phyloP scores from a whole-genome alignment of 2,329 filamentous ascomycete genomes.

The Aspergillus tanneri region DNA sequence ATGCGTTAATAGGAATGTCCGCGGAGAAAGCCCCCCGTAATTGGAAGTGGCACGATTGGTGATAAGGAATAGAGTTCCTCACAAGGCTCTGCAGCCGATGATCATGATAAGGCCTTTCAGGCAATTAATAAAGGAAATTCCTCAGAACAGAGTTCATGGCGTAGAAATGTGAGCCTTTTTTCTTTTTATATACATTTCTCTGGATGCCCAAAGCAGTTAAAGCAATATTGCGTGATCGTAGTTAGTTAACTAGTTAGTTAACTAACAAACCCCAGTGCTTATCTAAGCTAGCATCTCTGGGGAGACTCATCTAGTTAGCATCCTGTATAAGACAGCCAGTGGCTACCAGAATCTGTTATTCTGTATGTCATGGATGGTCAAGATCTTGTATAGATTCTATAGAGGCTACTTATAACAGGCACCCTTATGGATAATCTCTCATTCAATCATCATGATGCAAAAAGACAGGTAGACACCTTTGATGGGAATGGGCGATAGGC shows the following conservation, averaged over 20 bases:
- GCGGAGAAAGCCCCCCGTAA: slow-evolving; percentile 21
- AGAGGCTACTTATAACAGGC: too few species aligned
- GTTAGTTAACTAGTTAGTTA: too few species aligned
- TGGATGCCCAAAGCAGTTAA: slow-evolving; percentile 28
- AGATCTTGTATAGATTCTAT: background rate
- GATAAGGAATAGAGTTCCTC: slow-evolving; percentile 19
- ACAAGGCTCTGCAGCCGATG: slow-evolving; percentile 7
- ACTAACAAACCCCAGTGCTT: too few species aligned
- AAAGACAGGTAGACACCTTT: too few species aligned
- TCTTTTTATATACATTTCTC: slow-evolving; percentile 26
- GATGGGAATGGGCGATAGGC: too few species aligned
- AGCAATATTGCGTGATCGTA: slow-evolving; percentile 32
- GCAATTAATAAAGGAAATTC: slow-evolving; percentile 10
- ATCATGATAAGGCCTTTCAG: slow-evolving; percentile 21
- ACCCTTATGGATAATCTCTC: too few species aligned
- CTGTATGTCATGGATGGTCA: background rate
- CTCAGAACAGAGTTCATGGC: background rate
- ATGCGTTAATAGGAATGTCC: slow-evolving; percentile 13
- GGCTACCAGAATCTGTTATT: background rate
- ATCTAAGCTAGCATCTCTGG: slow-evolving; percentile 15
- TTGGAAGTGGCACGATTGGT: slow-evolving; percentile 13
- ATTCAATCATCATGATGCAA: too few species aligned
- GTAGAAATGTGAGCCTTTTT: slow-evolving; percentile 7
- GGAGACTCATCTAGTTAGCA: background rate
- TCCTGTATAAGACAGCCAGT: background rate